Percentiles rank a stretch among this genome's conserved stretches.
Evolutionary conservation across 805 yeast genomes (phyloP).

Genomic region (Yarrowia sp.): DNA sequence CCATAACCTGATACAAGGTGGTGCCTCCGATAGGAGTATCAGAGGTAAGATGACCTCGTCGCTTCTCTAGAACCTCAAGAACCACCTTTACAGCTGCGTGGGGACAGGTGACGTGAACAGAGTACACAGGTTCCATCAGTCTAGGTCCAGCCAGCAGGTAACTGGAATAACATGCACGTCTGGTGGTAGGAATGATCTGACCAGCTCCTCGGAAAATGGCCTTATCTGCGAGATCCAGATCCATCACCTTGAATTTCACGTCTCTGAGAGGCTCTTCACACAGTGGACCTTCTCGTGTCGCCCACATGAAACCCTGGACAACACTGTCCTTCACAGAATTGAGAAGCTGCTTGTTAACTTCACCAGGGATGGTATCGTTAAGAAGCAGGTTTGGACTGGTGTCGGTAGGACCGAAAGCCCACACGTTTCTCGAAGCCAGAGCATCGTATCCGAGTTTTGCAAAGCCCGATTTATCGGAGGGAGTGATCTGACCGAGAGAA

Average conservation of each 20-base stretch:
- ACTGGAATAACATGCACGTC: constrained; percentile 85
- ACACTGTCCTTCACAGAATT: constrained; percentile 60
- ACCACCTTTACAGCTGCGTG: constrained; percentile 58
- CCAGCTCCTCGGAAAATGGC: constrained; percentile 61
- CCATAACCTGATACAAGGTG: constrained; percentile 65
- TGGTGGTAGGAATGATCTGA: constrained; percentile 79
- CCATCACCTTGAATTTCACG: constrained; percentile 73
- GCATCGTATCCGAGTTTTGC: constrained; percentile 76
- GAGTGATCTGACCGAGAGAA: constrained; percentile 55
- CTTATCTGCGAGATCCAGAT: constrained; percentile 59
- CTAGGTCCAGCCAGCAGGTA: constrained; percentile 78
- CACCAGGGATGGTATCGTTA: constrained; percentile 79
- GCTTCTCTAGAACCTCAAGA: constrained; percentile 58
- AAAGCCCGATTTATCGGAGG: constrained; percentile 3
- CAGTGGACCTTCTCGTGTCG: constrained; percentile 86
- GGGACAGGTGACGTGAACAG: constrained; percentile 64
- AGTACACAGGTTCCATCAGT: constrained; percentile 81
- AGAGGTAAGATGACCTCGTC: constrained; percentile 71
- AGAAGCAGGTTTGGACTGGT: constrained; percentile 60
- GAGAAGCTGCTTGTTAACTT: constrained; percentile 64
- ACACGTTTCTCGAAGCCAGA: constrained; percentile 77
- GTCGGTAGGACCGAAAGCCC: constrained; percentile 74
- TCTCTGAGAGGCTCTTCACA: constrained; percentile 81
- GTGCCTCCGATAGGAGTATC: constrained; percentile 73
- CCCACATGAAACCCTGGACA: constrained; percentile 83